Evolutionary conservation across 2,329 filamentous ascomycete genomes (phyloP), one percentile per base, ranked within the genome.

Genomic region (Exserohilum turcica): DNA sequence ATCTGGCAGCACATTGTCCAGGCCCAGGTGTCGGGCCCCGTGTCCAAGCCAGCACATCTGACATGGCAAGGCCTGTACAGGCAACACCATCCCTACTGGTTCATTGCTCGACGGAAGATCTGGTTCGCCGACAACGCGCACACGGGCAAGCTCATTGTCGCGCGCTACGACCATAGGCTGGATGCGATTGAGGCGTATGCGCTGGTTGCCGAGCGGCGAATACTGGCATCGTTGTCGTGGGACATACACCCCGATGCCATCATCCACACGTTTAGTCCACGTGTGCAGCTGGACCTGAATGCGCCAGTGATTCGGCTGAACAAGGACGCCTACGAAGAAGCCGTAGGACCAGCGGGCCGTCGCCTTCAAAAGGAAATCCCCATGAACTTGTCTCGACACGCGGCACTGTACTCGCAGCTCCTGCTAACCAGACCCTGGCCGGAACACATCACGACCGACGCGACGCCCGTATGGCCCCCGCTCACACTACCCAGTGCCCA

Each of bases 101-200:
- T 96, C 66, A 79, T 97, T 1, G 81, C 90, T 0, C 85, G 84
- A 45, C 80, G 90, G 69, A 92, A 90, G 73, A 79, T 97, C 59
- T 97, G 92, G 92, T 93, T 96, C 67, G 84, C 86, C 54, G 91
- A 96, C 72, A 82, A 80, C 2, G 82, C 86, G 27, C 81, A 91
- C 42, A 87, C 83, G 1, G 92, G 92, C 0, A 89, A 88, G 68
- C 74, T 96, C 36, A 81, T 96, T 21, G 68, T 96, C 33, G 82
- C 83, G n/a, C 86, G 89, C 10, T 97, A 92, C 67, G 86, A 96
- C 68, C 83, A 86, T 39, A 77, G 83, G 3, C 80, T 84, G 37
- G 89, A 87, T 13, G 87, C 86, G 63, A 96, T 97, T 50, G 90
- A 94, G 74, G 91, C 85, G 3, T 91, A 92, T 69, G 84, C 87